Evolutionary conservation across 2,329 filamentous ascomycete species (phyloP), one percentile per base, ranked within the genome.

Genomic region (Westerdykella sp.): DNA sequence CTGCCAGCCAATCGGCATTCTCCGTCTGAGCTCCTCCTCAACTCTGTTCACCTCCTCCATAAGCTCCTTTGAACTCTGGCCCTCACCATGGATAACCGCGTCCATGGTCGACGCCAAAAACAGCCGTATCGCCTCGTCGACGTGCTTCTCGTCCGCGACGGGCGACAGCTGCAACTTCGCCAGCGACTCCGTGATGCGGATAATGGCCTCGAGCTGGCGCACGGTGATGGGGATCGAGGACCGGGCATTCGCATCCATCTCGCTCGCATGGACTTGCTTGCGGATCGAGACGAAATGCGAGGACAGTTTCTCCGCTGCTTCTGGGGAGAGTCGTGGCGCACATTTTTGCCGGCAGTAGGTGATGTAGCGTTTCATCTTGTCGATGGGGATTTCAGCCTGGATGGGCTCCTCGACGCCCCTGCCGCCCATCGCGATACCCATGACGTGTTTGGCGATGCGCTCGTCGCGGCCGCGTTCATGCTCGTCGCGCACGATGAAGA

Each of bases 91-190:
- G 46, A 87, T 91, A 44, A 97, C 89, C 6, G 93, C 93, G 61
- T 98, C 91, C 93, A 98, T 97, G 44, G 93, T 98, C 3, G 84
- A 90, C 52, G 90, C 93, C 23, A 98, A 74, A 82, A 98, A 98
- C 13, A 98, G 78, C 0, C 93, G 84, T 58, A 98, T 98, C 2
- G 93, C 93, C 71, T 98, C 93, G 60, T 98, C 91, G 41, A 98
- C 93, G 61, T 98, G 93, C 37, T 81, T 76, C 67, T 96, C 91
- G 0, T 85, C 90, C 2, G 91, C 93, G 34, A 96, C 77, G 3
- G 90, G 84, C 0, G 85, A 87, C 7, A 98, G 78, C 0, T 85
- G 83, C 35, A 98, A 75, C 67, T 98, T 98, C 44, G 93, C 93
- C 2, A 98, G 79, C 0, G 93, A 89, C 66, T 98, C 93, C 2